A percentile compares a stretch with the other conserved stretches of the same genome.
Evolutionary conservation across 371 early-diverging fungal genomes (phyloP).

Genomic region (Mortierella sp.): DNA sequence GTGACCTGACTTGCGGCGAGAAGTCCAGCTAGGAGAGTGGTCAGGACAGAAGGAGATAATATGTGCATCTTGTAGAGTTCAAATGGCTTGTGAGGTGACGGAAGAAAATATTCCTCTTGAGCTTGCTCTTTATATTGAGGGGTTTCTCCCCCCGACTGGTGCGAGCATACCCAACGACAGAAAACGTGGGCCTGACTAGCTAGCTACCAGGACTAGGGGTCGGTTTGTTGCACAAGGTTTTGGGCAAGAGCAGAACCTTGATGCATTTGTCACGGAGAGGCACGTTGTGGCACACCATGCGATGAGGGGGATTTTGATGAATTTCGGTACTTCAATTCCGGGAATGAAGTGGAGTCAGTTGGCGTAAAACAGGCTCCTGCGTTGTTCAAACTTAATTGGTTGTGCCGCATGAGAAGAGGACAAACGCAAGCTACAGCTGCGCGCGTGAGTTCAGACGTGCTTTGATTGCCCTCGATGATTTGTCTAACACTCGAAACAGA

Average conservation of each 20-base stretch:
- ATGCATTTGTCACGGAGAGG: conserved; percentile 5
- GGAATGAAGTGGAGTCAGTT: neutral
- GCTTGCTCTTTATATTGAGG: conserved; percentile 17
- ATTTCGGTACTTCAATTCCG: neutral
- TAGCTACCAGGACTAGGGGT: neutral
- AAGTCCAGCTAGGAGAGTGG: conserved; percentile 19
- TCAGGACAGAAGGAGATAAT: conserved; percentile 12
- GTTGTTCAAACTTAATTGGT: conserved; percentile 14
- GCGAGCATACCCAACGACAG: conserved; percentile 12
- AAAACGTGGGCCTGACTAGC: conserved; percentile 9
- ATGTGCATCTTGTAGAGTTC: conserved; percentile 20
- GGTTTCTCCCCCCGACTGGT: conserved; percentile 9
- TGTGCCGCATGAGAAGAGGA: conserved; percentile 13
- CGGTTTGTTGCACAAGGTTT: conserved; percentile 5
- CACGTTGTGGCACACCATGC: no score
- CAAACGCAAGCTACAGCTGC: conserved; percentile 5
- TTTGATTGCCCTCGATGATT: conserved; percentile 17
- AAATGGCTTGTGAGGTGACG: neutral
- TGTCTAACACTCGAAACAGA: conserved; percentile 10
- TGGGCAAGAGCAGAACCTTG: conserved; percentile 13
- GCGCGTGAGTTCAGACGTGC: conserved; percentile 6
- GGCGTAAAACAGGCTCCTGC: conserved; percentile 2
- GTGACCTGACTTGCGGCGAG: conserved; percentile 11
- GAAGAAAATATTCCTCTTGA: conserved; percentile 9
- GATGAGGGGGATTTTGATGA: no score